Evolutionary conservation across 2,329 filamentous ascomycete species (phyloP).

Genomic region (Calcarisporium arbuscula): DNA sequence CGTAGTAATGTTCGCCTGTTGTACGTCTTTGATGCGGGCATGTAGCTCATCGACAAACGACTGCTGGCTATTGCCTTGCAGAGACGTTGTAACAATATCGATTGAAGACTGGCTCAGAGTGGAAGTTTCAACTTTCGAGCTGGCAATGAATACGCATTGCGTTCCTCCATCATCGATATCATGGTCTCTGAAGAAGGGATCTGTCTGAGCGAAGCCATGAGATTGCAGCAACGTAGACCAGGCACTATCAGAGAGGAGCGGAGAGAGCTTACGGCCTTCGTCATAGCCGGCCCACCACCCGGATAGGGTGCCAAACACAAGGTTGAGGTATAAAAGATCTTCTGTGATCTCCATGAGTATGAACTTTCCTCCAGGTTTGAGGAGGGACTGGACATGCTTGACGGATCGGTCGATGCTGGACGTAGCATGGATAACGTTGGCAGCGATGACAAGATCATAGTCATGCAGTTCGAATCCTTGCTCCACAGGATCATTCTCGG

Average conservation of each 20-base stretch:
- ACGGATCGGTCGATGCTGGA: slow-evolving; percentile 18
- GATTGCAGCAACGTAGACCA: slow-evolving; percentile 4
- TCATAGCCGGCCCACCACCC: slow-evolving; percentile 6
- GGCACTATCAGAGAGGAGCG: slow-evolving; percentile 1
- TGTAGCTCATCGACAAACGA: background rate
- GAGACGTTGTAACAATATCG: background rate
- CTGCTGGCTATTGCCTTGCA: background rate
- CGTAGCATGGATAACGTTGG: slow-evolving; percentile 26
- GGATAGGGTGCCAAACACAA: slow-evolving; percentile 2
- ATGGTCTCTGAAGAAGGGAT: no score
- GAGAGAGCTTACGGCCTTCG: slow-evolving; percentile 2
- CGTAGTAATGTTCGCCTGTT: no score
- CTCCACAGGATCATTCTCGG: slow-evolving; percentile 20
- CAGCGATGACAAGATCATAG: slow-evolving; percentile 24
- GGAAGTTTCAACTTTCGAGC: background rate
- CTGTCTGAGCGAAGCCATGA: slow-evolving; percentile 7
- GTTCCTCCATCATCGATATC: background rate
- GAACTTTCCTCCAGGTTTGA: slow-evolving; percentile 25
- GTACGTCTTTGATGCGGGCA: no score
- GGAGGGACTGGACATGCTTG: slow-evolving; percentile 14
- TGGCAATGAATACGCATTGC: background rate
- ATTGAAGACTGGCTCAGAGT: background rate
- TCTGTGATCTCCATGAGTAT: slow-evolving; percentile 20
- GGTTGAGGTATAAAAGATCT: slow-evolving; percentile 2
- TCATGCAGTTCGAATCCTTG: slow-evolving; percentile 19